Base-by-base conservation (phyloP, 306 rosid genomes). In the Vigna reflexopilosa region DNA sequence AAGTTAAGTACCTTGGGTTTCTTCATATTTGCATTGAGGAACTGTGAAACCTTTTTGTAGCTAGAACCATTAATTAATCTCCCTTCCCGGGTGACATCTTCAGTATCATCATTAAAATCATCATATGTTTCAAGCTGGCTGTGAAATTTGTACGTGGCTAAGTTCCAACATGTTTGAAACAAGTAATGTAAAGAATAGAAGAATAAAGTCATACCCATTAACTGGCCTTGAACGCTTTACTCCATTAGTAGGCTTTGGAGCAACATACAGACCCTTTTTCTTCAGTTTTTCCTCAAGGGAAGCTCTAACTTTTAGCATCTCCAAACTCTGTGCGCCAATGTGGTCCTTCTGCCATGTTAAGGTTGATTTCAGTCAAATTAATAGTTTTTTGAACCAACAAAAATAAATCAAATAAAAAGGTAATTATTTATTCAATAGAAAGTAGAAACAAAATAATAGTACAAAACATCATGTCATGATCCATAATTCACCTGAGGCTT, bases 251-350 rank as follows among this genome's bases (percentile, higher is more conserved):
- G 81, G 79, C 87, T 87, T 90, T 63, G 91, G 85, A 77, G 88
- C 63, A 67, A 70, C 70, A 52, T 83, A 78, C 68, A 86, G 72
- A 70, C 91, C 97, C 90, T 88, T 86, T 72, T 90, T 88, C 83
- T 87, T 92, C 86, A 91, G 81, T 34, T 85, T 92, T 87, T 89
- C 92, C 81, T 88, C 97, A 9, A 90, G 97, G 52, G 90, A 87
- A 68, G 93, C 95, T 88, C 97, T 92, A 32, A 88, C 85, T 84
- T 87, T 90, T 13, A 94, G 80, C 95, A 92, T 94, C 87, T 85
- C 89, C 87, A 86, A 83, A 88, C 97, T 94, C 81, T 86, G 92
- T 40, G 55, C 58, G 36, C 90, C 88, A 81, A 94, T 72, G 67
- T 68, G 86, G 67, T 84, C 86, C 78, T 83, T 86, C 97, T 92